These are phyloP conservation scores for Eugenia klotzschiana DNA, from an alignment of 441 rosid genomes.

Conservation along the genomic window DNA sequence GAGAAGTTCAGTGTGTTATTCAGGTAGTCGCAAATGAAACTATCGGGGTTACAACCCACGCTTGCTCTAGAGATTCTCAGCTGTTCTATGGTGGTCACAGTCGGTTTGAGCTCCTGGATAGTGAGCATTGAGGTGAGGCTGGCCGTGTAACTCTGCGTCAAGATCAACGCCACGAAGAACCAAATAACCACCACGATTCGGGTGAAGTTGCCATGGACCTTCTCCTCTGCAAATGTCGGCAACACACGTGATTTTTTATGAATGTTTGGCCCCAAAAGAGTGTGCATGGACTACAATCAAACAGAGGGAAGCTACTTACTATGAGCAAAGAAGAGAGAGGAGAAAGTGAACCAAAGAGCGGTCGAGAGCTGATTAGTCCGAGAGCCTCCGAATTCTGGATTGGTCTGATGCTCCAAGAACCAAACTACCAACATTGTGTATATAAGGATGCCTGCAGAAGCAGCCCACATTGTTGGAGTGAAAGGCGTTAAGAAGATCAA, in stretches of 20 bases:
- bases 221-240: constrained; percentile 21
- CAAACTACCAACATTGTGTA: constrained; percentile 20
- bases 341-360: constrained; percentile 29
- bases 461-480: constrained; percentile 19
- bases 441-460: constrained; percentile 7
- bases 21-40: not conserved
- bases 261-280: not conserved
- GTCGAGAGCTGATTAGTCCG: constrained; percentile 15
- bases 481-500: constrained; percentile 25
- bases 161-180: constrained; percentile 35
- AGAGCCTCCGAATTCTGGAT: constrained; percentile 14
- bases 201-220: constrained; percentile 16
- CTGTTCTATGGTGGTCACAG: constrained; percentile 3
- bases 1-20: not conserved
- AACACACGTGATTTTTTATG: not conserved
- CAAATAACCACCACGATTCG: constrained; percentile 29
- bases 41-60: not conserved
- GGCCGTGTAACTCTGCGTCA: constrained; percentile 42
- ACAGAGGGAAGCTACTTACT: constrained; percentile 16
- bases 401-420: constrained; percentile 12
- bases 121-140: constrained; percentile 39
- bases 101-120: constrained; percentile 11
- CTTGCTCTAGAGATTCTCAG: not conserved
- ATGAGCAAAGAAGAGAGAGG: constrained; percentile 30
- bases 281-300: not conserved